Evolutionary conservation across 2,329 filamentous ascomycete species (phyloP).

Genomic region (Calonectria pauciramosa): DNA sequence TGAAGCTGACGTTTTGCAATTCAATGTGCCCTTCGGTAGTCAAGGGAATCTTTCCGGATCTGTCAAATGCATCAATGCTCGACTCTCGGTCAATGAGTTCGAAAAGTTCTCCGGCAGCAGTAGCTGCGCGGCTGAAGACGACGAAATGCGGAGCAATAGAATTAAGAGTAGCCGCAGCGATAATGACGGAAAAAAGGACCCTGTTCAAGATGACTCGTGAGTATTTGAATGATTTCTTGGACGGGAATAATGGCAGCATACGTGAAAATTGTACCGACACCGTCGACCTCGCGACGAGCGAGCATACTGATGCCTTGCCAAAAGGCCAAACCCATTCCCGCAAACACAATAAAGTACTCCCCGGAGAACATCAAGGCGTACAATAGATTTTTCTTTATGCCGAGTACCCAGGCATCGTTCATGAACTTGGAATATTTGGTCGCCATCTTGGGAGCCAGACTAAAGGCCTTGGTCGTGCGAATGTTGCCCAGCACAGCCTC

Average conservation of each 20-base stretch:
- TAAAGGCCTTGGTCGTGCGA: constrained; percentile 56
- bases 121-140: constrained; percentile 53
- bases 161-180: constrained; percentile 53
- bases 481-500: constrained; percentile 51
- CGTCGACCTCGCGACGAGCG: constrained; percentile 51
- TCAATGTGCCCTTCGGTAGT: constrained; percentile 49
- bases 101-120: constrained; percentile 53
- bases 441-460: constrained; percentile 50
- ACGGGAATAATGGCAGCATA: constrained; percentile 16
- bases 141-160: constrained; percentile 53
- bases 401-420: constrained; percentile 46
- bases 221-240: not conserved
- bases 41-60: constrained; percentile 41
- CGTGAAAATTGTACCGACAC: constrained; percentile 57
- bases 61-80: constrained; percentile 50
- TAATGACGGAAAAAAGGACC: constrained; percentile 56
- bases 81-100: constrained; percentile 54
- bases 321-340: constrained; percentile 57
- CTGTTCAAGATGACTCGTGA: constrained; percentile 28
- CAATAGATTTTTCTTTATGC: constrained; percentile 51
- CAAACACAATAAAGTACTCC: constrained; percentile 47
- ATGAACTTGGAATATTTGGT: constrained; percentile 52
- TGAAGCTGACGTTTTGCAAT: constrained; percentile 54
- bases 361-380: constrained; percentile 51
- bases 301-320: constrained; percentile 60